phyloP scores from a whole-genome alignment of 805 yeast genomes.

The Yarrowia alimentaria region DNA sequence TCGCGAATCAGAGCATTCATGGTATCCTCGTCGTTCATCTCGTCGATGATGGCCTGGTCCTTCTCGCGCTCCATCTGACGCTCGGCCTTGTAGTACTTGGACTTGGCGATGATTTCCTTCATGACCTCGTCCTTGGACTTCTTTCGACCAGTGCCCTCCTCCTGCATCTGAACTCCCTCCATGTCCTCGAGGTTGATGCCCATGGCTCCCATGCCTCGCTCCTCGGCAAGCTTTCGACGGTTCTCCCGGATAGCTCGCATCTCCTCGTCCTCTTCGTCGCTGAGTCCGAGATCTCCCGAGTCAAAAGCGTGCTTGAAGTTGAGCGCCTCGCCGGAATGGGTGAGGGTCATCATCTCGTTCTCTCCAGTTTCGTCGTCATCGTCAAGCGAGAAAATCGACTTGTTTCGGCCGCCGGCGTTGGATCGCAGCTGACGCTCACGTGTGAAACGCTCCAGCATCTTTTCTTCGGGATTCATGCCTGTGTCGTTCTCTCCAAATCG shows the following conservation, averaged over 20 bases:
- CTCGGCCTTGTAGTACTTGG: constrained; percentile 44
- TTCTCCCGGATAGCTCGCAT: constrained; percentile 28
- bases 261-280: constrained; percentile 43
- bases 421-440: constrained; percentile 73
- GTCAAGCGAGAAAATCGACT: constrained; percentile 68
- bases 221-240: constrained; percentile 20
- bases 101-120: constrained; percentile 47
- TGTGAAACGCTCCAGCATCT: constrained; percentile 92
- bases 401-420: constrained; percentile 38
- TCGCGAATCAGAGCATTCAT: constrained; percentile 40
- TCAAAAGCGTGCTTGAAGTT: constrained; percentile 57
- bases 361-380: constrained; percentile 54
- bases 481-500: constrained; percentile 87
- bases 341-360: constrained; percentile 51
- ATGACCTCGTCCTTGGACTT: constrained; percentile 46
- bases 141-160: constrained; percentile 35
- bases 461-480: constrained; percentile 77
- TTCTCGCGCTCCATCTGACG: constrained; percentile 44
- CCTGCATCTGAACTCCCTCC: constrained; percentile 39
- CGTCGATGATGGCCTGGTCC: constrained; percentile 41
- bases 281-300: constrained; percentile 47
- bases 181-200: constrained; percentile 43
- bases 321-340: constrained; percentile 76
- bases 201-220: constrained; percentile 24
- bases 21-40: constrained; percentile 40